Evolutionary conservation across 139 green algal genomes (phyloP), one percentile per base, ranked within the genome.

Genomic region (Asterochloris sp.): DNA sequence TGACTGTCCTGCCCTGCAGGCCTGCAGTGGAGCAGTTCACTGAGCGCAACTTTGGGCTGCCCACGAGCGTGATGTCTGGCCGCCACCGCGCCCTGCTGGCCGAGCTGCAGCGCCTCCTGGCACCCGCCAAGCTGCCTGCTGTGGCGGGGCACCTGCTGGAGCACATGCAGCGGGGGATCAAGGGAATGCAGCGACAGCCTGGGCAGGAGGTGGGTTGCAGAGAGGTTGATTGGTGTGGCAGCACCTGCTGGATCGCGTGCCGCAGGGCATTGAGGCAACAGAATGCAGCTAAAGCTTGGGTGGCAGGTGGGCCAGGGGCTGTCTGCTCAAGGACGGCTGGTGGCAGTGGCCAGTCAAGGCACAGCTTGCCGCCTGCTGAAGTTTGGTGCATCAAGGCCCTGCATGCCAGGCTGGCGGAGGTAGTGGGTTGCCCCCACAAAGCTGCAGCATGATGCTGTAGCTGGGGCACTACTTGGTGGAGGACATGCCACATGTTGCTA

Each of bases 1-100:
- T 54, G 38, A 54, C 38, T 54, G 38, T 54, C 6, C 38, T 54
- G 38, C 38, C n/a, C 38, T 54, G 47, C 86, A 91, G 90, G 84
- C 91, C 88, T 17, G 91, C 91, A 12, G 88, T 93, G 16, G 85
- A 92, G 85, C 91, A 91, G 78, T 96, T 94, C 84, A 96, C 92
- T 0, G 78, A 92, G 79, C 85, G 93, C 2, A 90, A 95, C 4
- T 96, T 96, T 74, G 90, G 90, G 19, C 76, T 93, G 68, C 89
- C 89, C 0, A 80, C 85, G 9, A 27, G 69, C 15, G 69, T 88
- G 61, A 96, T 96, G 76, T 92, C 92, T 76, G 84, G 81, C 0
- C 79, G 86, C 26, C 92, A 96, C 82, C 78, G 82, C 11, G 28
- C 69, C 23, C 83, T 92, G 83, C 88, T 93, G 68, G 62, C 60